Evolutionary conservation across 371 early-diverging fungal genomes (phyloP), one percentile per base, ranked within the genome.

Genomic region (Mucor mucedo): DNA sequence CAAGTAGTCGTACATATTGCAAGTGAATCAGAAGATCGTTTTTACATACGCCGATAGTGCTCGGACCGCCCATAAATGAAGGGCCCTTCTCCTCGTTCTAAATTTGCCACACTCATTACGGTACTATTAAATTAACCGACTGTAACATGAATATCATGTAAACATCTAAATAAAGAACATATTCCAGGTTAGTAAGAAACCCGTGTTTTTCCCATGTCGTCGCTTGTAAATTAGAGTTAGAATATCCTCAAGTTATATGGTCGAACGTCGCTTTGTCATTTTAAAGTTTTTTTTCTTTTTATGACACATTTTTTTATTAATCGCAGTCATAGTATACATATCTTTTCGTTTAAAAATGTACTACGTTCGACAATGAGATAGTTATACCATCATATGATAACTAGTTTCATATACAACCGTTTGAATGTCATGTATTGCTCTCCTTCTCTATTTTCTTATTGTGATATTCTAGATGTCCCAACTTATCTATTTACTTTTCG

Each of bases 361-460:
- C 60, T 10, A 60, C 60, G 60, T 60, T 60, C 52, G 29, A 60
- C 60, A 35, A 35, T 35, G 35, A 60, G 39, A 16, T 45, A 35
- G 29, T 33, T 14, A 42, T 42, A 42, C n/a, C 44, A 11, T 42
- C 10, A 60, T 40, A 60, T 60, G 60, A 60, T 60, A 41, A 21
- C 21, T 21, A 21, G 21, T 1, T 21, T 21, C 21, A 21, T 21
- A 21, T 21, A 21, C 0, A 21, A 21, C 21, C 21, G 21, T 21
- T 21, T 21, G 21, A 21, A 21, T 21, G 21, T 21, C 5, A 7
- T 11, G 14, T 28, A n/a, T 3, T n/a, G 11, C 1, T n/a, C 6
- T 10, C 11, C 49, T 48, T 48, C 16, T 48, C 11, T 21, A 0
- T 48, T 28, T 48, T 11, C 10, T 2, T 14, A 42, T n/a, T 42